Evolutionary conservation across 2,329 filamentous ascomycete species (phyloP).

Genomic region (Escovopsis weberi): DNA sequence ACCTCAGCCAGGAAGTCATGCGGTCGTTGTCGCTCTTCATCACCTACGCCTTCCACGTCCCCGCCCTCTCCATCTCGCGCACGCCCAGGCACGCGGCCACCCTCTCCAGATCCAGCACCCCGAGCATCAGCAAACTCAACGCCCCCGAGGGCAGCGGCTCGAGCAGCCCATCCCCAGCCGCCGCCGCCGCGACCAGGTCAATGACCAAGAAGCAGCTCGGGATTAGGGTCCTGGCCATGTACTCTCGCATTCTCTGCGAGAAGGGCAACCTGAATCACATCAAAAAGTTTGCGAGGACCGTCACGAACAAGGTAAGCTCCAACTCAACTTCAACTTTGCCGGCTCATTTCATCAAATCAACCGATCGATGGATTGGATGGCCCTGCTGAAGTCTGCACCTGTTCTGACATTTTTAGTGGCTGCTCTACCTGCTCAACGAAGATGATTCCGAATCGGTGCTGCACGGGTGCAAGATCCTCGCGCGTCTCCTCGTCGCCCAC

Average conservation of each 20-base stretch:
- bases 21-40: conserved; percentile 82
- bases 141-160: conserved; percentile 20
- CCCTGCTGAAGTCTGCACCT: neutral
- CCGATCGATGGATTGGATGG: conserved; percentile 6
- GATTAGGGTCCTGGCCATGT: conserved; percentile 60
- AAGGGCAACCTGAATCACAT: conserved; percentile 54
- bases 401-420: conserved; percentile 44
- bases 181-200: conserved; percentile 16
- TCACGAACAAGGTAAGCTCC: conserved; percentile 70
- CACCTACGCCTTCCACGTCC: conserved; percentile 71
- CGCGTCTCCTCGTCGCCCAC: conserved; percentile 69
- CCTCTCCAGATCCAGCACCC: conserved; percentile 26
- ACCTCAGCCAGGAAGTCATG: conserved; percentile 71
- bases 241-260: conserved; percentile 64
- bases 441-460: conserved; percentile 72
- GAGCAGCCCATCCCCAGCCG: conserved; percentile 14
- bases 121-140: conserved; percentile 22
- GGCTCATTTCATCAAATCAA: neutral
- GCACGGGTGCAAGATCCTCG: conserved; percentile 67
- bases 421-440: conserved; percentile 80
- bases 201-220: conserved; percentile 58
- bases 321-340: no score
- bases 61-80: conserved; percentile 31
- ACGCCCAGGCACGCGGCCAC: conserved; percentile 32
- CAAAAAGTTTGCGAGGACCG: conserved; percentile 79